phyloP scores from a whole-genome alignment of 2,329 filamentous ascomycete genomes.

The Colletotrichum chlorophyti region DNA sequence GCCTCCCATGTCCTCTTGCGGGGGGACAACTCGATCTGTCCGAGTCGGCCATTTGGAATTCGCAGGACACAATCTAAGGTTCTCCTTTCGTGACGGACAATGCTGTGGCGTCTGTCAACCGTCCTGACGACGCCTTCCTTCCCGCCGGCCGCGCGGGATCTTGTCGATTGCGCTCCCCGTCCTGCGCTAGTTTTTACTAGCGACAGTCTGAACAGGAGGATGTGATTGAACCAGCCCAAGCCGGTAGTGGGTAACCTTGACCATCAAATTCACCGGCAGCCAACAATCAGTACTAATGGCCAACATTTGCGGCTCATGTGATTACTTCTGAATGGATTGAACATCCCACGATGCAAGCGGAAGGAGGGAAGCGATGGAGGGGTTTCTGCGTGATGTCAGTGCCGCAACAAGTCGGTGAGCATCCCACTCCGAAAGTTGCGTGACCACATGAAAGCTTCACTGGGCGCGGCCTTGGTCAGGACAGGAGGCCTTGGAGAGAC shows the following conservation, averaged over 20 bases:
- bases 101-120: neutral
- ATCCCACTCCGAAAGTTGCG: slow-evolving; percentile 11
- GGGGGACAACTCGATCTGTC: neutral
- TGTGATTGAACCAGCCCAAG: no score
- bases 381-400: slow-evolving; percentile 10
- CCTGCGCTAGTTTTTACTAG: neutral
- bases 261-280: neutral
- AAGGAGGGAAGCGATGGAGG: slow-evolving; percentile 19
- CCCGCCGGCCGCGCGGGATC: slow-evolving; percentile 2
- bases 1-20: no score
- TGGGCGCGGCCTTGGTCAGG: slow-evolving; percentile 9
- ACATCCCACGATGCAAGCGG: neutral
- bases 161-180: neutral
- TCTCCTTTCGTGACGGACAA: neutral
- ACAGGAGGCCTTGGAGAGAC: neutral
- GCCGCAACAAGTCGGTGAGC: slow-evolving; percentile 1
- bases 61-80: neutral
- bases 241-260: no score
- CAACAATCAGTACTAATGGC: neutral
- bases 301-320: slow-evolving; percentile 8
- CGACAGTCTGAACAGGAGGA: no score
- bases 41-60: neutral
- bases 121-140: neutral
- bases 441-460: neutral
- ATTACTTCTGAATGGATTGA: slow-evolving; percentile 6